Base-by-base conservation (phyloP, 1,284 basidiomycete genomes). In the Boletus albobrunnescens region DNA sequence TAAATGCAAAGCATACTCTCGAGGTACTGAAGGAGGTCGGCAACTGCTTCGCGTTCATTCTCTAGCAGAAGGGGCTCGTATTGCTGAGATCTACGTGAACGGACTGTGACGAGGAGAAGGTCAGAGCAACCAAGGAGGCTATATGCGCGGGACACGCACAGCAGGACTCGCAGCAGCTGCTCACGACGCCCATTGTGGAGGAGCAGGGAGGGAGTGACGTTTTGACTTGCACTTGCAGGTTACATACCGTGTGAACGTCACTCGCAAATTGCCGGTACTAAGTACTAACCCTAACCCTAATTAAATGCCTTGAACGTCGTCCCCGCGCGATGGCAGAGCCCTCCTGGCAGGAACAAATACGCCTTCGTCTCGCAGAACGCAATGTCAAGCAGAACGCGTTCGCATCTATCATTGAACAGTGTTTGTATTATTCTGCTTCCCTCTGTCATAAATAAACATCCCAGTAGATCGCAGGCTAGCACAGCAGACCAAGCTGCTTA, bases 21-120 rank as follows among this genome's bases (percentile, higher is more conserved):
- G 52, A 99, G 84, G 67, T 93, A 98, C 69, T 98, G 95, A 7
- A 99, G 79, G 46, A 99, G 76, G 71, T 99, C 96, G 28, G 96
- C 96, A 22, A 99, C 95, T 6, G 95, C 96, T 72, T 99, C 95
- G 57, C 96, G 82, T 75, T 99, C 95, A 65, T 95, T 98, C 77
- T 99, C 96, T 46, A 98, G 77, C 47, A 99, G 76, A 47, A 99
- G 73, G 31, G 96, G 95, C 70, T 99, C 95, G 64, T 94, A 94
- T 49, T 84, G 78, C 71, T 93, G 86, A 56, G 87, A 85, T 75
- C 78, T 82, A 65, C 82, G 82, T 61, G 86, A 84, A 55, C 75
- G 77, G 67, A 87, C 87, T 90, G 63, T 7, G 2, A 13, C 13
- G 20, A 48, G 52, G 11, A 3, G 35, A 49, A 30, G 13, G 48